Percentiles rank a stretch among this genome's conserved stretches.
Evolutionary conservation across 73 alveolate species (phyloP).

Genomic region (Effrenium voratum): DNA sequence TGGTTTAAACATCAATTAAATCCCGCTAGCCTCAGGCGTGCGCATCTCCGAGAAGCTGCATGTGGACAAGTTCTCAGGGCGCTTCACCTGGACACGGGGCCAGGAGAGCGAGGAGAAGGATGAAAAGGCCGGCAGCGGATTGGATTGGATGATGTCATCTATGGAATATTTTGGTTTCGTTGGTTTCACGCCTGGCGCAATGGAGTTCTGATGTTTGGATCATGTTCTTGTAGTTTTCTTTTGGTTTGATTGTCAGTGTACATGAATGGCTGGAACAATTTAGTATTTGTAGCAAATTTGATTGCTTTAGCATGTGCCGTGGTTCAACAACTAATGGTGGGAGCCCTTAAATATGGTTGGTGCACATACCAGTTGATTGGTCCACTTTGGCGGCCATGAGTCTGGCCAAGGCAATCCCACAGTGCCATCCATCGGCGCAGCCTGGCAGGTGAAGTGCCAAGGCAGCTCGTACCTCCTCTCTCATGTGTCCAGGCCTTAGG

Average conservation of each 20-base stretch:
- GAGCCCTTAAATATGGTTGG: too few species aligned
- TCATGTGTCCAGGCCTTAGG: constrained; percentile 9
- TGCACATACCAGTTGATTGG: background rate
- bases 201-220: too few species aligned
- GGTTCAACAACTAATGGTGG: too few species aligned
- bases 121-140: too few species aligned
- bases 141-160: background rate
- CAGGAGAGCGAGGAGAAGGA: constrained; percentile 52
- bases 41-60: constrained; percentile 63
- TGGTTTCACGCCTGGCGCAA: too few species aligned
- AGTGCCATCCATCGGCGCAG: background rate
- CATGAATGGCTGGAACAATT: too few species aligned
- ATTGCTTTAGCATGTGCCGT: too few species aligned
- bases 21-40: constrained; percentile 7
- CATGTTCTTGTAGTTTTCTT: too few species aligned
- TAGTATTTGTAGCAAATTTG: too few species aligned
- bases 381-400: background rate
- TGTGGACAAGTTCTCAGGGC: constrained; percentile 47
- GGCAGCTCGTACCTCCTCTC: constrained; percentile 69
- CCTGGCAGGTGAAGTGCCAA: too few species aligned
- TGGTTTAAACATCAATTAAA: too few species aligned
- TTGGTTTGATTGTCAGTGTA: too few species aligned
- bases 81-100: constrained; percentile 61
- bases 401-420: background rate
- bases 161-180: background rate